A percentile compares a stretch with the other conserved stretches of the same genome.
These are phyloP conservation scores for Eragrostis tef DNA, from an alignment of 202 grass and related monocot species.

Conservation along the genomic window DNA sequence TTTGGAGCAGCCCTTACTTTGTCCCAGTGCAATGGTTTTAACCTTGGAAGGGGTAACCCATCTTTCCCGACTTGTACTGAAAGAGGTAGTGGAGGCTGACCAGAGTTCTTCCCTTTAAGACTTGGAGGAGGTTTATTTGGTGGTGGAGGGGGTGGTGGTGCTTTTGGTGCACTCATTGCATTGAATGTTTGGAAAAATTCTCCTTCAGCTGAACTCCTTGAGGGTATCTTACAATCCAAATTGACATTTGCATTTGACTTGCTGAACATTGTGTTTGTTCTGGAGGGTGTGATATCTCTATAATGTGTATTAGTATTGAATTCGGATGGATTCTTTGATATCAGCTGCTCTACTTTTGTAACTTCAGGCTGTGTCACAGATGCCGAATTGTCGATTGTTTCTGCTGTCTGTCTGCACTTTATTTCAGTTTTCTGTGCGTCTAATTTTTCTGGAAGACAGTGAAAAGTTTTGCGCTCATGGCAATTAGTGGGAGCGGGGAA, in stretches of 20 bases:
- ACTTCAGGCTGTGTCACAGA: constrained; percentile 13
- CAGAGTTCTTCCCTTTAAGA: constrained; percentile 36
- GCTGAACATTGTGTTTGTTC: constrained; percentile 6
- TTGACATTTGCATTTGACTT: not conserved
- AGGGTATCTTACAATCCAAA: constrained; percentile 2
- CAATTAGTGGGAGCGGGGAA: not conserved
- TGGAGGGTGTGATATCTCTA: not conserved
- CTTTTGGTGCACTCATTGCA: constrained; percentile 18
- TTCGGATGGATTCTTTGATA: not conserved
- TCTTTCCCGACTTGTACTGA: constrained; percentile 53
- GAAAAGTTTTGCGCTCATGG: not conserved
- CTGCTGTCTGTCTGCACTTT: not conserved
- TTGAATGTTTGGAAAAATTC: not conserved
- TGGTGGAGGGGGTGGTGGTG: constrained; percentile 48
- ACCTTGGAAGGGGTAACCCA: constrained; percentile 57
- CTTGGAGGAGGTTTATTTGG: constrained; percentile 21
- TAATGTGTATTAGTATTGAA: not conserved
- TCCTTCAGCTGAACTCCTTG: constrained; percentile 14
- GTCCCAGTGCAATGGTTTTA: constrained; percentile 78
- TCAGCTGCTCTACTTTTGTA: not conserved
- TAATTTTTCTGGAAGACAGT: constrained; percentile 30
- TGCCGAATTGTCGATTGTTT: not conserved
- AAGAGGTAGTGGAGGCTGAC: constrained; percentile 43
- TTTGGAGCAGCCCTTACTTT: constrained; percentile 73
- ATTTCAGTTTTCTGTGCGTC: not conserved